phyloP scores from a whole-genome alignment of 164 flowering plant species.

The Houttuynia cordata region DNA sequence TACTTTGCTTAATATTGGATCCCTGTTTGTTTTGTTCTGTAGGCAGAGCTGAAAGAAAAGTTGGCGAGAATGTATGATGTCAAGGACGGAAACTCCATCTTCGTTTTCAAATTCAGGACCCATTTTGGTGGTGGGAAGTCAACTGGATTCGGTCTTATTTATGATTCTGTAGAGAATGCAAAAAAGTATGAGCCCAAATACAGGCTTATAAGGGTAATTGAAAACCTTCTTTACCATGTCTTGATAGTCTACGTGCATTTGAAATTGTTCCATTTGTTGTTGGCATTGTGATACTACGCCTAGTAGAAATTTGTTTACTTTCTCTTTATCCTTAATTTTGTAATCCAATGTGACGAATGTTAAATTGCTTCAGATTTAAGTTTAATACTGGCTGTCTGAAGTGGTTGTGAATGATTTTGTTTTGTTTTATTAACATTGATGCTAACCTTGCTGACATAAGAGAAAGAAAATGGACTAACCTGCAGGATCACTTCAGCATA shows the following conservation, averaged over 20 bases:
- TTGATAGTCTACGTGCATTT: background rate
- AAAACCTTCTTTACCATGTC: background rate
- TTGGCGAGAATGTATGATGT: slow-evolving; percentile 48
- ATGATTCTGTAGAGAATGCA: slow-evolving; percentile 56
- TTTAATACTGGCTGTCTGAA: too few relatives aligned
- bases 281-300: background rate
- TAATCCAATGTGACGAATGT: too few relatives aligned
- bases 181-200: slow-evolving; percentile 66
- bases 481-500: too few relatives aligned
- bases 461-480: too few relatives aligned
- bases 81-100: slow-evolving; percentile 46
- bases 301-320: too few relatives aligned
- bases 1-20: background rate
- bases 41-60: slow-evolving; percentile 64
- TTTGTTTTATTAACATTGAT: too few relatives aligned
- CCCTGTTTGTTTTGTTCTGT: background rate
- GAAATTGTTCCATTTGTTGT: background rate
- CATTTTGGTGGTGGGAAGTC: slow-evolving; percentile 76
- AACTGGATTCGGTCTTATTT: slow-evolving; percentile 59
- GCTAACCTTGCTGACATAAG: too few relatives aligned
- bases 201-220: slow-evolving; percentile 59
- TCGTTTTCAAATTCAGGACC: slow-evolving; percentile 58
- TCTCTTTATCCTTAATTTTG: too few relatives aligned
- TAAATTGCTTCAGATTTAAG: too few relatives aligned
- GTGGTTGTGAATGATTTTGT: too few relatives aligned